Conservation (phyloP, 2,329 filamentous ascomycete genomes). For the Penicillium janthinellum region DNA sequence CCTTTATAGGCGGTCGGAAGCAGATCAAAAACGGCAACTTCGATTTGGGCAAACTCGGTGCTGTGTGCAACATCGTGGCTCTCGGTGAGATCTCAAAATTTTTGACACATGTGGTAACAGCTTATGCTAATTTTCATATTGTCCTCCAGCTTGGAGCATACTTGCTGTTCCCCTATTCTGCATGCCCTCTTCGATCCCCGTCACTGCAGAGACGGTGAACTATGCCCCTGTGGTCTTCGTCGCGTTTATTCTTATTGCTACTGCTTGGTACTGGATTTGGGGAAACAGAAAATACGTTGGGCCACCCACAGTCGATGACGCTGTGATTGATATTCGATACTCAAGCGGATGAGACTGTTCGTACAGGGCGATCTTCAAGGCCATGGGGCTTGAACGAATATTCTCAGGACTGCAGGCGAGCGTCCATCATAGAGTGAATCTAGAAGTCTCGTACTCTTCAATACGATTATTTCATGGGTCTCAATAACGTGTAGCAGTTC, state of each 20-base stretch:
- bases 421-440: not conserved
- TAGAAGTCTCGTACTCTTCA: not conserved
- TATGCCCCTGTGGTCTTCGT: conserved; percentile 73
- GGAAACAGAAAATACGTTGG: conserved; percentile 59
- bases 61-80: conserved; percentile 63
- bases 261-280: conserved; percentile 68
- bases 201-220: conserved; percentile 63
- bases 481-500: too few relatives aligned
- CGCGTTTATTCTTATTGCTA: conserved; percentile 62
- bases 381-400: not conserved
- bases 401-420: not conserved
- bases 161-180: conserved; percentile 71
- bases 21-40: conserved; percentile 47
- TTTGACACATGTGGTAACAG: not conserved
- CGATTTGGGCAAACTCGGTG: conserved; percentile 62
- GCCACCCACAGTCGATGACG: conserved; percentile 20
- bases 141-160: conserved; percentile 56
- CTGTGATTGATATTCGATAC: conserved; percentile 12
- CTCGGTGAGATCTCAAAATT: conserved; percentile 52
- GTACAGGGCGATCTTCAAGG: not conserved
- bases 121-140: not conserved
- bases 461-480: too few relatives aligned
- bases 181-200: conserved; percentile 56
- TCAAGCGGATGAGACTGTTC: not conserved
- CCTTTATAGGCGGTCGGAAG: conserved; percentile 57